phyloP scores from a whole-genome alignment of 306 rosid species.

The Ziziphus jujuba region DNA sequence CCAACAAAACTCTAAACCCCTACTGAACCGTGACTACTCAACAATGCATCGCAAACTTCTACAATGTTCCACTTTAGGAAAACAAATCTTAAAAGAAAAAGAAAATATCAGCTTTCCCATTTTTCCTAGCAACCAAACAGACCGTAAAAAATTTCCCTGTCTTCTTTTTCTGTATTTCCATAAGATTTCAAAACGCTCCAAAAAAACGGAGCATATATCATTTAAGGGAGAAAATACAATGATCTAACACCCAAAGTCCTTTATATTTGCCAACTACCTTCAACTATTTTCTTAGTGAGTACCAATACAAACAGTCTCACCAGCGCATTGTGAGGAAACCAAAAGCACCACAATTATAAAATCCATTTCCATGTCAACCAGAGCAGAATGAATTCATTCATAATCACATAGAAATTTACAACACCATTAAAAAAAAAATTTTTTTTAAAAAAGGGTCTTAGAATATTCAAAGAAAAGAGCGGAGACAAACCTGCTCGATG shows the following conservation, averaged over 20 bases:
- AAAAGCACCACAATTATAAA: not conserved
- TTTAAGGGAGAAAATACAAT: not conserved
- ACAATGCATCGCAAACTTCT: constrained; percentile 12
- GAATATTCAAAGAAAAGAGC: constrained; percentile 5
- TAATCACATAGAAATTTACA: not conserved
- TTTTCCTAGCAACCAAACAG: not conserved
- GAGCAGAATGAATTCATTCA: constrained; percentile 8
- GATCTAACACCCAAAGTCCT: not conserved
- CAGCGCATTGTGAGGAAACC: not conserved
- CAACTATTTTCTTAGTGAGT: not conserved
- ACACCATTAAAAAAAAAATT: not conserved
- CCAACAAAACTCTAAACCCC: not conserved
- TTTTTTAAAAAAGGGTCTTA: not conserved
- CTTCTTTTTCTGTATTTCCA: too few species aligned
- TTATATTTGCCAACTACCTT: not conserved
- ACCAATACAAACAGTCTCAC: not conserved
- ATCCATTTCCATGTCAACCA: not conserved
- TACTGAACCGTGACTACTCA: not conserved
- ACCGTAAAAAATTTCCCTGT: not conserved
- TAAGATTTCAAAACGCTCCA: not conserved
- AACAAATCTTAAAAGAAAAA: not conserved
- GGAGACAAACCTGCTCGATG: constrained; percentile 61
- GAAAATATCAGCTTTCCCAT: not conserved
- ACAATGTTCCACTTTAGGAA: not conserved
- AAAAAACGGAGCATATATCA: not conserved